Percentiles rank a stretch among this genome's conserved stretches.
phyloP scores from a whole-genome alignment of 2,329 filamentous ascomycete genomes.

The Fusarium paranaense region DNA sequence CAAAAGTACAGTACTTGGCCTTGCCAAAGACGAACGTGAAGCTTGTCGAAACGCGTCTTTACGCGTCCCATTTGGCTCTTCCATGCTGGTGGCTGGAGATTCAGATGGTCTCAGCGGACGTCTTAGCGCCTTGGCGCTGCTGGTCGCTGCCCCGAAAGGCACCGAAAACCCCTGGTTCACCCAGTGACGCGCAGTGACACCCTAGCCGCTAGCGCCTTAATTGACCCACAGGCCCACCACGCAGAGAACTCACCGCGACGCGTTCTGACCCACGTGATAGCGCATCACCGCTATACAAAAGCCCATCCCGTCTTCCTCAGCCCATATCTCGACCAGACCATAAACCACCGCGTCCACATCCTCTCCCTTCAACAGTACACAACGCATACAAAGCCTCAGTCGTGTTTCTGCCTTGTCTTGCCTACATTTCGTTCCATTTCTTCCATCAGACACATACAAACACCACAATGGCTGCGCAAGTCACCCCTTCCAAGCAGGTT shows the following conservation, averaged over 20 bases:
- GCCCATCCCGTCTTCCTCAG: slow-evolving; percentile 49
- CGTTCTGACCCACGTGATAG: slow-evolving; percentile 53
- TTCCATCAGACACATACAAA: slow-evolving; percentile 21
- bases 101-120: slow-evolving; percentile 27
- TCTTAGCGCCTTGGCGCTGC: slow-evolving; percentile 32
- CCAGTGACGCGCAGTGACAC: slow-evolving; percentile 39
- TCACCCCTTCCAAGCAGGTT: slow-evolving; percentile 72
- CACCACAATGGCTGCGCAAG: slow-evolving; percentile 77
- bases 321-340: slow-evolving; percentile 35
- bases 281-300: slow-evolving; percentile 54
- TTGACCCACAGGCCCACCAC: slow-evolving; percentile 40
- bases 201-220: slow-evolving; percentile 32
- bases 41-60: slow-evolving; percentile 37
- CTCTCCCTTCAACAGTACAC: slow-evolving; percentile 29
- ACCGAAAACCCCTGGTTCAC: slow-evolving; percentile 35
- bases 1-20: slow-evolving; percentile 18
- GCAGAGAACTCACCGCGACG: slow-evolving; percentile 49
- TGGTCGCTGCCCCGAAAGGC: slow-evolving; percentile 23
- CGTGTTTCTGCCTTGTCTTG: slow-evolving; percentile 29
- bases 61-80: slow-evolving; percentile 37
- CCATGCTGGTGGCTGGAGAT: slow-evolving; percentile 38
- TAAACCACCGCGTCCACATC: slow-evolving; percentile 46
- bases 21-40: slow-evolving; percentile 35
- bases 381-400: slow-evolving; percentile 33
- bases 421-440: not conserved